A percentile compares a stretch with the other conserved stretches of the same genome.
phyloP scores from a whole-genome alignment of 2,329 filamentous ascomycete genomes.

The Epichloe gansuensis region DNA sequence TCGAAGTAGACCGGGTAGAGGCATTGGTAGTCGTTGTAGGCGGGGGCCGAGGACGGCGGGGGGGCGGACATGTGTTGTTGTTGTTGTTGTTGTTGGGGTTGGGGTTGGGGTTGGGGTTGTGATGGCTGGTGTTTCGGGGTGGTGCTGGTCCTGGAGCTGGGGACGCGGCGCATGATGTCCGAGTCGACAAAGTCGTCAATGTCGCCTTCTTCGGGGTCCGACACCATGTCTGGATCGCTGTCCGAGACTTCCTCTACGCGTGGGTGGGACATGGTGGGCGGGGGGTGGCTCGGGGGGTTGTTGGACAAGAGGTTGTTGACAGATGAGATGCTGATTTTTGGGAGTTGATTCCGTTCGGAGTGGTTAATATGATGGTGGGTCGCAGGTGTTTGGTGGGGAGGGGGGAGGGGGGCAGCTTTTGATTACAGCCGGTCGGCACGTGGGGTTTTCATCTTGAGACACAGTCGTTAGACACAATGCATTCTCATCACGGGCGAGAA shows the following conservation, averaged over 20 bases:
- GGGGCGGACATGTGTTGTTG: conserved; percentile 12
- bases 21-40: conserved; percentile 69
- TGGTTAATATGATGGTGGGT: no score
- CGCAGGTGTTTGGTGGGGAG: no score
- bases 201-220: conserved; percentile 80
- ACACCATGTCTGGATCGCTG: conserved; percentile 48
- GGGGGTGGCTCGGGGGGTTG: neutral
- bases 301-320: neutral
- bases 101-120: neutral
- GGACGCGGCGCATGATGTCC: conserved; percentile 40
- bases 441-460: no score
- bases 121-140: neutral
- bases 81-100: conserved; percentile 11
- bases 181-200: conserved; percentile 50
- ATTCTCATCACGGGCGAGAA: no score
- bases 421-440: no score
- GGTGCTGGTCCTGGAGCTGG: conserved; percentile 7
- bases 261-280: conserved; percentile 58
- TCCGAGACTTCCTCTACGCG: conserved; percentile 89
- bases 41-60: conserved; percentile 19
- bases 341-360: neutral
- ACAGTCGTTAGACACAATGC: no score
- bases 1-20: conserved; percentile 97
- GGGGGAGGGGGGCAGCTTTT: no score
- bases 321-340: neutral